phyloP scores from a whole-genome alignment of 2,329 filamentous ascomycete genomes.

The Aureobasidium sp. region DNA sequence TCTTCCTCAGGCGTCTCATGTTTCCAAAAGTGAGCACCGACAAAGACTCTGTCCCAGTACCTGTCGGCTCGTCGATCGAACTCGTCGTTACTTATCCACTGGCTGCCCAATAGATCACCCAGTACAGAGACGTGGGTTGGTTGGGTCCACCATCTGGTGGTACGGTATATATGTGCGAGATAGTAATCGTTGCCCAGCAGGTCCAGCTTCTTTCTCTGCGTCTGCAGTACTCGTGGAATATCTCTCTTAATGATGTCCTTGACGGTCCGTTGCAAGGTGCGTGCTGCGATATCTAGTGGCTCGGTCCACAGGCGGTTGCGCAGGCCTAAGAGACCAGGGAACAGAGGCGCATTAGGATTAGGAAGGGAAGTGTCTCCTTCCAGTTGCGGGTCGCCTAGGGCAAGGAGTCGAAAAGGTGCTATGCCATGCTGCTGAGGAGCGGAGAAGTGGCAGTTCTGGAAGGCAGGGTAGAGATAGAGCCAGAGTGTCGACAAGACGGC shows the following conservation, averaged over 20 bases:
- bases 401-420: slow-evolving; percentile 79
- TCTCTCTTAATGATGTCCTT: slow-evolving; percentile 44
- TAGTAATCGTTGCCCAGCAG: slow-evolving; percentile 92
- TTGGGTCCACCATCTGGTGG: slow-evolving; percentile 70
- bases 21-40: slow-evolving; percentile 32
- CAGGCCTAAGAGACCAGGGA: slow-evolving; percentile 31
- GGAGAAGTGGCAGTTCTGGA: slow-evolving; percentile 76
- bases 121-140: slow-evolving; percentile 86
- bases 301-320: slow-evolving; percentile 6
- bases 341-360: slow-evolving; percentile 37
- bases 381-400: slow-evolving; percentile 85
- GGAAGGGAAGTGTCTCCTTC: slow-evolving; percentile 86
- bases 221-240: slow-evolving; percentile 58
- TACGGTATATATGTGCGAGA: slow-evolving; percentile 84
- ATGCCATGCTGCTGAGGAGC: neutral
- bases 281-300: slow-evolving; percentile 4
- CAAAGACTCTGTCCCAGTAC: slow-evolving; percentile 77
- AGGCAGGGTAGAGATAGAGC: slow-evolving; percentile 80
- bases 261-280: slow-evolving; percentile 17
- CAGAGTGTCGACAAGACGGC: slow-evolving; percentile 65
- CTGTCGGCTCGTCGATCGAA: slow-evolving; percentile 65
- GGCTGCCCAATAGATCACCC: slow-evolving; percentile 85
- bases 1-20: neutral
- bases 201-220: slow-evolving; percentile 72
- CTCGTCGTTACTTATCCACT: slow-evolving; percentile 85